Percentiles rank a stretch among this genome's conserved stretches.
These are phyloP conservation scores for Citrus sp. DNA, from an alignment of 345 rosid genomes.

Conservation along the genomic window DNA sequence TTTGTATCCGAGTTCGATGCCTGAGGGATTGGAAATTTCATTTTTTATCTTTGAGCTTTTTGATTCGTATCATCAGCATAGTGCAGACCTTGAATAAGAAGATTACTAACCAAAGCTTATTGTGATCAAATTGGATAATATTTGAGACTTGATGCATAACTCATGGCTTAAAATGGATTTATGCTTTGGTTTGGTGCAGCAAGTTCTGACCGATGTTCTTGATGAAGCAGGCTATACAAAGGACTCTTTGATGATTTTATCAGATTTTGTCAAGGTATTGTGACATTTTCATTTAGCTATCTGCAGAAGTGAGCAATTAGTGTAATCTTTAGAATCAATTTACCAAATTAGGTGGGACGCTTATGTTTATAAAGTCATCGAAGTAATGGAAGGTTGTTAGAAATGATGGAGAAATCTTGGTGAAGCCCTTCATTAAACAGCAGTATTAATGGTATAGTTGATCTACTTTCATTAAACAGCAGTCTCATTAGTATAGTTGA, in stretches of 20 bases:
- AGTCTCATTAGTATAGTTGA: neutral
- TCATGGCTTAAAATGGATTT: neutral
- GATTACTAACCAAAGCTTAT: neutral
- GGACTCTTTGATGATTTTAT: constrained; percentile 48
- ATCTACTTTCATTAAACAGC: neutral
- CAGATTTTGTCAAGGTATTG: constrained; percentile 70
- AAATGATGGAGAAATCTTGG: neutral
- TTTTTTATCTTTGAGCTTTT: neutral
- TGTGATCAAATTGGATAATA: neutral
- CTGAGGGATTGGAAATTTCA: neutral
- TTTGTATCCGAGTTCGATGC: neutral
- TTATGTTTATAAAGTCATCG: neutral
- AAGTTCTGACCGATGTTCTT: constrained; percentile 69
- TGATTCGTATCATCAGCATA: neutral
- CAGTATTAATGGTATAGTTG: no score
- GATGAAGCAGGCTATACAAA: constrained; percentile 71
- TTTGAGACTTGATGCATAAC: neutral
- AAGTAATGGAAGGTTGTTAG: neutral
- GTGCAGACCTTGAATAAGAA: neutral
- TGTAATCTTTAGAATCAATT: neutral
- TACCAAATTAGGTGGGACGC: neutral
- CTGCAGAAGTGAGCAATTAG: neutral
- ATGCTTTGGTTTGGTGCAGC: constrained; percentile 40
- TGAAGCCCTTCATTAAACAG: neutral
- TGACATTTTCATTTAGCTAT: neutral